Percentiles rank a stretch among this genome's conserved stretches.
Conservation (phyloP, 2,329 filamentous ascomycete genomes). For the Colletotrichum godetiae region DNA sequence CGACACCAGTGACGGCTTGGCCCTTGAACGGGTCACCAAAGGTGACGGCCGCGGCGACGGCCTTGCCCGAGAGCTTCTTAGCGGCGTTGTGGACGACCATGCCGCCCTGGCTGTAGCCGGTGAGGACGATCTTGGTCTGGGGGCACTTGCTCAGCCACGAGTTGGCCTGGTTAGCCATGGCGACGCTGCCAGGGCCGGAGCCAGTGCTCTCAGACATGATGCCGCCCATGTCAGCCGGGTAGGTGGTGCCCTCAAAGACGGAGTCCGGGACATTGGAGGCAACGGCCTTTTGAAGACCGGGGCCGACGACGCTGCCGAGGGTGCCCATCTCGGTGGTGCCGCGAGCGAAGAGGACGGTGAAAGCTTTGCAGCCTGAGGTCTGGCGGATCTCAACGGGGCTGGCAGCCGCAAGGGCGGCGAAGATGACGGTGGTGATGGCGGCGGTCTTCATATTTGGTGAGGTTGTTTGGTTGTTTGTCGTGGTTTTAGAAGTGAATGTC, state of each 20-base stretch:
- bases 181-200: constrained; percentile 52
- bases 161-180: constrained; percentile 46
- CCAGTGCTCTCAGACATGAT: constrained; percentile 56
- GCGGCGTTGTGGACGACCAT: constrained; percentile 57
- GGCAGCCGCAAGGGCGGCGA: constrained; percentile 41
- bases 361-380: constrained; percentile 49
- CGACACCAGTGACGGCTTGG: constrained; percentile 5
- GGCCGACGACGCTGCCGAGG: constrained; percentile 61
- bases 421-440: constrained; percentile 40
- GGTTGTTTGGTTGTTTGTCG: not conserved
- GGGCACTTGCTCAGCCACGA: constrained; percentile 55
- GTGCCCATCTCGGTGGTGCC: constrained; percentile 65
- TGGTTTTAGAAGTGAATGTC: constrained; percentile 2
- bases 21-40: constrained; percentile 35
- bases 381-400: constrained; percentile 30
- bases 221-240: constrained; percentile 56
- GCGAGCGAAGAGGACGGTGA: constrained; percentile 67
- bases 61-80: constrained; percentile 39
- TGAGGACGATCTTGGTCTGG: constrained; percentile 56
- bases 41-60: constrained; percentile 25
- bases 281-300: constrained; percentile 60
- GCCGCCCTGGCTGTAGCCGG: constrained; percentile 58
- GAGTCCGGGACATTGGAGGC: constrained; percentile 56
- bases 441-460: constrained; percentile 48
- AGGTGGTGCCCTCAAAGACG: constrained; percentile 65